Conservation (phyloP, 495 filamentous ascomycete species). For the Oleoguttula mirabilis region DNA sequence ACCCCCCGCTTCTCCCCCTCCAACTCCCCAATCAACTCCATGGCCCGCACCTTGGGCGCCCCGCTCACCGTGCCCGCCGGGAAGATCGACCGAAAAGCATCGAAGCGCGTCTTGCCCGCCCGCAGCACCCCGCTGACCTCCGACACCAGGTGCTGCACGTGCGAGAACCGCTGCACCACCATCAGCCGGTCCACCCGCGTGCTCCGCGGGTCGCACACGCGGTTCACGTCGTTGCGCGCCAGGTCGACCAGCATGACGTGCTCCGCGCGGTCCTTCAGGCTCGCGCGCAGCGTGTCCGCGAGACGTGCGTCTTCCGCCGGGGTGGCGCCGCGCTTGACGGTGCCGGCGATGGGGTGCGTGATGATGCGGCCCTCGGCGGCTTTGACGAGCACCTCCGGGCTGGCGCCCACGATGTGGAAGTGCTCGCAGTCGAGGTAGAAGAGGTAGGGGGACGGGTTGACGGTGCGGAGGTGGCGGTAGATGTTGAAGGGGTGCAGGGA, state of each 20-base stretch:
- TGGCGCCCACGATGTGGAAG: conserved; percentile 92
- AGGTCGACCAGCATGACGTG: conserved; percentile 99
- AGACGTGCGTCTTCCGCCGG: conserved; percentile 68
- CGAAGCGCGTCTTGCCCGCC: conserved; percentile 75
- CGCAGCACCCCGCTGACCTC: conserved; percentile 85
- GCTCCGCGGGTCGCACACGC: conserved; percentile 81
- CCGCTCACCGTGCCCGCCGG: conserved; percentile 89
- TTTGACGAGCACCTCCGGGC: conserved; percentile 87
- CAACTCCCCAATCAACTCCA: conserved; percentile 92
- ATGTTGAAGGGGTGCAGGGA: conserved; percentile 94
- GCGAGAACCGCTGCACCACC: conserved; percentile 90
- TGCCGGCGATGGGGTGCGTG: conserved; percentile 94
- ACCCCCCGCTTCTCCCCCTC: conserved; percentile 89
- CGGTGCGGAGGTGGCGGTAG: conserved; percentile 86
- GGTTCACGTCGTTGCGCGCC: conserved; percentile 91
- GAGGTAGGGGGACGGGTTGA: conserved; percentile 92
- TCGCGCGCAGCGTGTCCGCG: conserved; percentile 62
- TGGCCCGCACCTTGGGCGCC: conserved; percentile 88
- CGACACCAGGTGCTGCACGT: conserved; percentile 92
- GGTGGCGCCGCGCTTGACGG: conserved; percentile 73
- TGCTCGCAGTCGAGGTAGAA: conserved; percentile 86
- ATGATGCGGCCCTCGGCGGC: conserved; percentile 73
- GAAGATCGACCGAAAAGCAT: conserved; percentile 89
- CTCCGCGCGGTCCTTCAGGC: conserved; percentile 88
- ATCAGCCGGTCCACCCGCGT: conserved; percentile 86